These are phyloP conservation scores for Pouteria campechiana DNA, from an alignment of 179 eudicot genomes.

Conservation along the genomic window DNA sequence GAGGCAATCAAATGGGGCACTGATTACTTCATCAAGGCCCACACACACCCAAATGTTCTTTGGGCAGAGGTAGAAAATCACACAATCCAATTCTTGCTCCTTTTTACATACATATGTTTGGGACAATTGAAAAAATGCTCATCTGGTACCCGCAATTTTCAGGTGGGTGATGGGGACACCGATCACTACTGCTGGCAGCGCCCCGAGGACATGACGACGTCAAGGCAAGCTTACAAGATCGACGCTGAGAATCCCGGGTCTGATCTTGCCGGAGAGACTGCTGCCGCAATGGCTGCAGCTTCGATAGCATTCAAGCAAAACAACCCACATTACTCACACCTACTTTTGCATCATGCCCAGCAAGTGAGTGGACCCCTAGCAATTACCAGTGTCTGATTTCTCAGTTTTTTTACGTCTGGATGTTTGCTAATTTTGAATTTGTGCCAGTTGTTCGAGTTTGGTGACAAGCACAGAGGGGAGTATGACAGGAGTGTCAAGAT, in stretches of 20 bases:
- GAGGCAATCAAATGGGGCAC: conserved; percentile 90
- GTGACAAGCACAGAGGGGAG: conserved; percentile 60
- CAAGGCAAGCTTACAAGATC: conserved; percentile 59
- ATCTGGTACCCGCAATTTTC: no score
- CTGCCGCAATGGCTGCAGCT: conserved; percentile 80
- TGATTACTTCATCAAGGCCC: conserved; percentile 82
- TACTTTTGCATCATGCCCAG: conserved; percentile 69
- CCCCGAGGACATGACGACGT: conserved; percentile 84
- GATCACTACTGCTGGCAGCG: conserved; percentile 88
- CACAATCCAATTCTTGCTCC: no score
- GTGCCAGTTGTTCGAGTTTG: conserved; percentile 68
- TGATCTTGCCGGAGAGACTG: conserved; percentile 77
- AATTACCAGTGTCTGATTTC: no score
- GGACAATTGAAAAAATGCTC: no score
- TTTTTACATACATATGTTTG: no score
- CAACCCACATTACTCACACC: conserved; percentile 53
- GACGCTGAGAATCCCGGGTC: conserved; percentile 66
- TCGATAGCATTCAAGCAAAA: conserved; percentile 51
- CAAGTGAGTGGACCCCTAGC: no score
- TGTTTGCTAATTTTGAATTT: not conserved
- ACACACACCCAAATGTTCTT: conserved; percentile 43
- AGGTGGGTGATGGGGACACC: conserved; percentile 74
- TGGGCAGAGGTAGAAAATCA: conserved; percentile 95
- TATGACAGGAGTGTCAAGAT: conserved; percentile 44
- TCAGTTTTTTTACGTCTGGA: not conserved